phyloP scores from a whole-genome alignment of 805 yeast species.

The Crinitomyces ghanaensis region DNA sequence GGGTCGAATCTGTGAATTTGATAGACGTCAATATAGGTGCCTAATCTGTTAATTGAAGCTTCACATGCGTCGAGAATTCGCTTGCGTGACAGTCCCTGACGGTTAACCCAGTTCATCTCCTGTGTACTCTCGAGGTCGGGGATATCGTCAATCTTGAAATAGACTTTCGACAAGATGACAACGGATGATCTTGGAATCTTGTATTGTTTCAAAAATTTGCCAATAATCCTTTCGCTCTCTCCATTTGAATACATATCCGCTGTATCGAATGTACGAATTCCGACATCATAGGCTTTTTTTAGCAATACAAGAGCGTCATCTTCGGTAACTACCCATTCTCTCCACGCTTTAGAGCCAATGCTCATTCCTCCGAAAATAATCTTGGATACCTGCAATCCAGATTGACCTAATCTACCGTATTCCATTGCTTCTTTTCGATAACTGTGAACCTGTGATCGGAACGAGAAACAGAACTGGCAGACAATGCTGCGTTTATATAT shows the following conservation, averaged over 20 bases:
- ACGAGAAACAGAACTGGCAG: no score
- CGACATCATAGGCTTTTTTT: constrained; percentile 35
- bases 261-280: constrained; percentile 36
- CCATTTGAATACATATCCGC: constrained; percentile 37
- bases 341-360: constrained; percentile 27
- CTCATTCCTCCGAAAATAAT: constrained; percentile 30
- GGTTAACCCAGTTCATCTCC: constrained; percentile 21
- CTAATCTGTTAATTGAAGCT: constrained; percentile 32
- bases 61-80: constrained; percentile 36
- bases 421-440: not conserved
- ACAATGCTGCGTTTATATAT: no score
- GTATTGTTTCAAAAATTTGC: constrained; percentile 42
- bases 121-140: constrained; percentile 52
- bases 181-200: constrained; percentile 42
- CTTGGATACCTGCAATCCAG: constrained; percentile 30
- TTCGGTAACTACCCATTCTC: constrained; percentile 34
- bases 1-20: constrained; percentile 48
- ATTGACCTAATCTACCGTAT: constrained; percentile 21
- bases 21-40: constrained; percentile 40
- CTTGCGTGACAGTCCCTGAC: constrained; percentile 33
- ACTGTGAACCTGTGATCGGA: no score
- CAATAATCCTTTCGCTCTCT: constrained; percentile 35
- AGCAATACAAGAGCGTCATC: constrained; percentile 33
- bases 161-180: constrained; percentile 42
- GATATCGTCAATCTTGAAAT: constrained; percentile 33